Base-by-base conservation (phyloP, 768 basidiomycete species). In the Rhodocollybia butyracea region DNA sequence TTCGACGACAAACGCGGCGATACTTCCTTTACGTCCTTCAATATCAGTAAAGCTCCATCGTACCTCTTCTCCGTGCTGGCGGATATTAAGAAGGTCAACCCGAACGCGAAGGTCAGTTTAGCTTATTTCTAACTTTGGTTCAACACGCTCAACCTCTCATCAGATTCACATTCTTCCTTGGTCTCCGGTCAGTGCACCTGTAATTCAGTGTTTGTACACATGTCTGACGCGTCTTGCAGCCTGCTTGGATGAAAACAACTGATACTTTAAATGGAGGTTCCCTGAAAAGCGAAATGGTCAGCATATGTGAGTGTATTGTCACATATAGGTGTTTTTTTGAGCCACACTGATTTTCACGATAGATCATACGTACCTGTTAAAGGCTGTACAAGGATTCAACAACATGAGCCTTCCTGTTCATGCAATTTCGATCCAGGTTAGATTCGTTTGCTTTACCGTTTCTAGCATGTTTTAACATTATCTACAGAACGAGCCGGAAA, bases 221-320 rank as follows among this genome's bases (percentile, higher is more conserved):
- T 31, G n/a, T 6, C 5, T 41, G 1, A 54, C 17, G 3, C 29
- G 21, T 21, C 10, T 21, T 15, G 30, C 11, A 89, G 87, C 89
- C 89, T 11, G 85, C 72, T 4, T 91, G 89, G 89, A 89, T 89
- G 87, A 91, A 91, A 68, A 74, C 72, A 40, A 81, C 76, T 51
- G 76, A 76, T 3, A 79, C 80, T 0, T 88, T 89, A 84, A 76
- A 82, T 26, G 88, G 88, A 1, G 88, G 87, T 26, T 79, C 77
- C 13, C 65, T 90, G 47, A 62, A 76, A 29, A 76, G 80, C 0
- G 68, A 73, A 42, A 83, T 83, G 55, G 67, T 78, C 29, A 66
- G 64, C 39, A 63, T 70, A 0, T 84, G 83, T 87, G 58, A 58
- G 83, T 68, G 7, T 22, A n/a, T n/a, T n/a, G n/a, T n/a, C n/a